A percentile compares a stretch with the other conserved stretches of the same genome.
Conservation (phyloP, 2,329 filamentous ascomycete species). For the Fusarium sp. region DNA sequence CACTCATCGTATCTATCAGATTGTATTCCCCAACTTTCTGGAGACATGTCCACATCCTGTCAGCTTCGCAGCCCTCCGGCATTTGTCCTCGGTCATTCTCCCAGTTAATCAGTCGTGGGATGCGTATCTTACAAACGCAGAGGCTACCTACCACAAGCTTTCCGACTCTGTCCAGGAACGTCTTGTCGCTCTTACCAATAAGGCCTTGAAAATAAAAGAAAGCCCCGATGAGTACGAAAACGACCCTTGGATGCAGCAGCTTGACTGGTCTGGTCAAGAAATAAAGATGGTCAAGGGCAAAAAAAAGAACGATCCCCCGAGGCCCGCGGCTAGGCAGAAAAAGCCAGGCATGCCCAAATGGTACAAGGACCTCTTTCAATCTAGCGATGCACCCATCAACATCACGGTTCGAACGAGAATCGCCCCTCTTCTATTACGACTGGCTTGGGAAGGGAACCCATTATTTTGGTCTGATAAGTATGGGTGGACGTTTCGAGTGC, state of each 20-base stretch:
- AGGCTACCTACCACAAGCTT: conserved; percentile 84
- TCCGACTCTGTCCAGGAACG: conserved; percentile 83
- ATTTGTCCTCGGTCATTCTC: conserved; percentile 92
- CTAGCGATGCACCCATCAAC: conserved; percentile 75
- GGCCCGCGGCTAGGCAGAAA: conserved; percentile 87
- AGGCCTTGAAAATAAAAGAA: conserved; percentile 80
- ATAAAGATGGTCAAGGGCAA: conserved; percentile 92
- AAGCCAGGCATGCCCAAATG: conserved; percentile 94
- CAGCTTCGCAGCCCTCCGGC: conserved; percentile 92
- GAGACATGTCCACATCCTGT: conserved; percentile 95
- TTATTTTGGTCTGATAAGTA: conserved; percentile 93
- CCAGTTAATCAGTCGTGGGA: conserved; percentile 92
- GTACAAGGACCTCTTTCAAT: conserved; percentile 92
- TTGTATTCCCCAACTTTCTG: conserved; percentile 91
- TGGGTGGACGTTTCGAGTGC: conserved; percentile 92
- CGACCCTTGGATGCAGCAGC: conserved; percentile 92
- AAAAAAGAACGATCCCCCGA: conserved; percentile 83
- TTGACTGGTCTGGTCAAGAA: conserved; percentile 96
- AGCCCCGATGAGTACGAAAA: conserved; percentile 76
- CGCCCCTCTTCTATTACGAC: conserved; percentile 83
- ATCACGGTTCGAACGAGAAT: conserved; percentile 90
- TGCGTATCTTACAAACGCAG: conserved; percentile 84
- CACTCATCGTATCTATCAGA: conserved; percentile 93
- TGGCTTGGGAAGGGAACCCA: conserved; percentile 91
- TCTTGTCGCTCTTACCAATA: conserved; percentile 78